phyloP scores from a whole-genome alignment of 2,329 filamentous ascomycete genomes.

The Teratosphaeria nubilosa region DNA sequence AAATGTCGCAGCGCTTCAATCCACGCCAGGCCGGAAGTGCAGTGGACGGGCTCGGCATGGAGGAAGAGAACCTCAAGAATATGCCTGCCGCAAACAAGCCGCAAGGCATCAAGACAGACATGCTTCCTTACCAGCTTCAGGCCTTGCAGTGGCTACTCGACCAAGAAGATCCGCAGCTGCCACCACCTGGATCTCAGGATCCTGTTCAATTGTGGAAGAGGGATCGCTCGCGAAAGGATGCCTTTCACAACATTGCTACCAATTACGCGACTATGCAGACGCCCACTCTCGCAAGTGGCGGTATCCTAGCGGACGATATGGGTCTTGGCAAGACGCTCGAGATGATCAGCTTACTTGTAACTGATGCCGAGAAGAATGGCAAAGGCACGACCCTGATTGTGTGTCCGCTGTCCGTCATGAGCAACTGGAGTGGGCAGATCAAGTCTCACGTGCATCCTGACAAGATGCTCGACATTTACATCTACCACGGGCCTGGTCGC shows the following conservation, averaged over 20 bases:
- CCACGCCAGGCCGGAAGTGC: constrained; percentile 54
- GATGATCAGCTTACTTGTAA: constrained; percentile 67
- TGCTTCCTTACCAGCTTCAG: constrained; percentile 73
- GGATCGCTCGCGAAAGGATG: constrained; percentile 9
- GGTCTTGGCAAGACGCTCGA: constrained; percentile 83
- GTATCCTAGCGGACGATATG: constrained; percentile 88
- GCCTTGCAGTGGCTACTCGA: constrained; percentile 72
- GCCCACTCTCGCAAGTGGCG: constrained; percentile 63
- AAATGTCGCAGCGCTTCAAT: constrained; percentile 57
- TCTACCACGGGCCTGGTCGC: constrained; percentile 59
- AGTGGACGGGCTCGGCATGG: constrained; percentile 59
- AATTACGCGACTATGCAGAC: constrained; percentile 50
- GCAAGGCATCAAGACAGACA: constrained; percentile 48
- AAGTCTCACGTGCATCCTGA: constrained; percentile 57
- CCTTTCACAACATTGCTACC: constrained; percentile 60
- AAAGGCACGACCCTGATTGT: constrained; percentile 57
- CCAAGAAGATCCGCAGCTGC: constrained; percentile 62
- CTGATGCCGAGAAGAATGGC: constrained; percentile 31
- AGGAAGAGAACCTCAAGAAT: constrained; percentile 58
- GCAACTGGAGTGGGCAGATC: constrained; percentile 79
- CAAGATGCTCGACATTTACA: constrained; percentile 55
- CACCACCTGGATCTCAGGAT: constrained; percentile 47
- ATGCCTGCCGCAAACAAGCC: constrained; percentile 68
- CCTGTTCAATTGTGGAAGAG: constrained; percentile 71
- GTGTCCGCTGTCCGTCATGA: constrained; percentile 76